Conservation (phyloP, 1,139 yeast genomes). For the Scheffersomyces illinoinensis region DNA sequence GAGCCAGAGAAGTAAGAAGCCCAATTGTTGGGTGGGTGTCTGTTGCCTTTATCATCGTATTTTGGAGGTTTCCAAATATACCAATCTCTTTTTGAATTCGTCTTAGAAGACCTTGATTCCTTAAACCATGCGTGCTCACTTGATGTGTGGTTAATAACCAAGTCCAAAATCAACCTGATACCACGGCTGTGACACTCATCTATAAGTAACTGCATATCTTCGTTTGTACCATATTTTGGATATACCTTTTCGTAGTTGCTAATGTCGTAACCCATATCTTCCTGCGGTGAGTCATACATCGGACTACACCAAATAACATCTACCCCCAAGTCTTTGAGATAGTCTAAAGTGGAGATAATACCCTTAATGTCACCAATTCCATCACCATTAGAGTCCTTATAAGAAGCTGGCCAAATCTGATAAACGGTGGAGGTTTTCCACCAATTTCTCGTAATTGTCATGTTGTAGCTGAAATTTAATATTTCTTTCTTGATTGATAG, state of each 20-base stretch:
- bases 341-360: conserved; percentile 51
- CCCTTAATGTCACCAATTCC: conserved; percentile 61
- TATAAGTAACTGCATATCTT: conserved; percentile 51
- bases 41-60: conserved; percentile 46
- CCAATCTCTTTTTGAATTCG: conserved; percentile 61
- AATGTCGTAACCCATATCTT: conserved; percentile 66
- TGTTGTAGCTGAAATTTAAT: background rate
- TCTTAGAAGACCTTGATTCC: conserved; percentile 51
- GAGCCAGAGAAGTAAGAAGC: conserved; percentile 50
- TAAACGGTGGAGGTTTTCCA: conserved; percentile 60
- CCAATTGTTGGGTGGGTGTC: conserved; percentile 62
- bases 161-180: conserved; percentile 53
- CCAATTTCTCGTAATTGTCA: conserved; percentile 30
- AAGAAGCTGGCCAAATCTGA: conserved; percentile 61
- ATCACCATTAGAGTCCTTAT: conserved; percentile 57
- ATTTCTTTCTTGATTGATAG: no score
- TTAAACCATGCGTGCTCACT: conserved; percentile 58
- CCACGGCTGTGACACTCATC: conserved; percentile 49
- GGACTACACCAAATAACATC: conserved; percentile 61
- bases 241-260: conserved; percentile 53
- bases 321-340: conserved; percentile 50
- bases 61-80: conserved; percentile 56
- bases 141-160: conserved; percentile 62
- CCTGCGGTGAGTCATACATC: conserved; percentile 58
- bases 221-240: conserved; percentile 53